A percentile compares a stretch with the other conserved stretches of the same genome.
These are phyloP conservation scores for Aspergillus baeticus DNA, from an alignment of 495 filamentous ascomycete species.

Conservation along the genomic window DNA sequence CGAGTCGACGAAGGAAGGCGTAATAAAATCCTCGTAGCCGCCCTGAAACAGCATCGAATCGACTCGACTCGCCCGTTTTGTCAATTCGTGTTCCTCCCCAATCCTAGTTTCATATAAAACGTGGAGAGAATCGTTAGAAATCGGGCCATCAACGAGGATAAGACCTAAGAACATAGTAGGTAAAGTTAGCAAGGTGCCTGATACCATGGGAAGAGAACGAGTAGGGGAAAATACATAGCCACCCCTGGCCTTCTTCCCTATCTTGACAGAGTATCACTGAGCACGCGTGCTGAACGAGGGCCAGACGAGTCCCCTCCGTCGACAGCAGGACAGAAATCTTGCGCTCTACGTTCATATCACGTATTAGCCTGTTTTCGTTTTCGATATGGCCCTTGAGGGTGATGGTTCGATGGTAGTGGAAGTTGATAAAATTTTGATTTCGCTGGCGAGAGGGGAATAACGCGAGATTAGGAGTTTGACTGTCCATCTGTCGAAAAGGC, in stretches of 20 bases:
- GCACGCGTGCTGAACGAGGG: conserved; percentile 3
- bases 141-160: background rate
- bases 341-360: conserved; percentile 4
- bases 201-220: background rate
- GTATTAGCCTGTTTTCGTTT: background rate
- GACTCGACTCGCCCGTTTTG: background rate
- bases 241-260: background rate
- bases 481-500: background rate
- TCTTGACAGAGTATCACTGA: conserved; percentile 1
- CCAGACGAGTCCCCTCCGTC: background rate
- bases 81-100: background rate
- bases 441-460: background rate
- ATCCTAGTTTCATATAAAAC: background rate
- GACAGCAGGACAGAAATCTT: conserved; percentile 1
- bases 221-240: background rate
- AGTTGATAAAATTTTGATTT: conserved; percentile 5
- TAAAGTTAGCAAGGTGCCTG: background rate
- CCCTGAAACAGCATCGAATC: background rate
- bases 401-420: conserved; percentile 4
- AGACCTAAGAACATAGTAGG: background rate
- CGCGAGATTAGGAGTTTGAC: conserved; percentile 6
- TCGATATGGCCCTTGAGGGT: background rate
- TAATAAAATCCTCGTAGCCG: conserved; percentile 5
- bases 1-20: background rate
- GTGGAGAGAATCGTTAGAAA: background rate